These are phyloP conservation scores for Dactylonectria estremocensis DNA, from an alignment of 2,329 filamentous ascomycete species.

Conservation along the genomic window DNA sequence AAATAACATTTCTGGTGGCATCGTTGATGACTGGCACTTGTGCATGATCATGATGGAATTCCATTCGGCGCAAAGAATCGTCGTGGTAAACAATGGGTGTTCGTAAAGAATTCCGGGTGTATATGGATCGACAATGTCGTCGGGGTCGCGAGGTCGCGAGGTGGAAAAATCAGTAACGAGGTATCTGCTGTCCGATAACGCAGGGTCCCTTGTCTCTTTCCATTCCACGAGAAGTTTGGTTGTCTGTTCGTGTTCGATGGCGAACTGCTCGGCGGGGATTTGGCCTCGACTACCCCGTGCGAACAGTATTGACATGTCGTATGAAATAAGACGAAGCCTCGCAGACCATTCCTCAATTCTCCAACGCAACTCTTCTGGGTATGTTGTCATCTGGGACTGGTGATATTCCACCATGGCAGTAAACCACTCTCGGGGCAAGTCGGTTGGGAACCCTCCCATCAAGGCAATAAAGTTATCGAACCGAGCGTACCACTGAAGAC, in stretches of 20 bases:
- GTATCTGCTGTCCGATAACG: conserved; percentile 73
- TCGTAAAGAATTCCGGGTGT: conserved; percentile 78
- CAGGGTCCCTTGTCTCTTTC: conserved; percentile 72
- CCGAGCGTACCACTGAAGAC: conserved; percentile 90
- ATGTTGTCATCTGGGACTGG: conserved; percentile 67
- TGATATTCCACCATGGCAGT: conserved; percentile 75
- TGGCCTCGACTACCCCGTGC: conserved; percentile 76
- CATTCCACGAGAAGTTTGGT: conserved; percentile 63
- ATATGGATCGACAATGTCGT: conserved; percentile 83
- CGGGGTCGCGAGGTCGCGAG: conserved; percentile 64
- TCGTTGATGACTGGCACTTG: conserved; percentile 77
- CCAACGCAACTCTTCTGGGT: conserved; percentile 75
- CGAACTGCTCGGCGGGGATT: conserved; percentile 76
- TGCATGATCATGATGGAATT: conserved; percentile 87
- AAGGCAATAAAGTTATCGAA: conserved; percentile 90
- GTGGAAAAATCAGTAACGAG: conserved; percentile 76
- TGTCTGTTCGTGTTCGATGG: conserved; percentile 71
- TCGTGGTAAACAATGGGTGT: conserved; percentile 81
- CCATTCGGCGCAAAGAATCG: conserved; percentile 83
- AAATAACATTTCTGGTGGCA: conserved; percentile 65
- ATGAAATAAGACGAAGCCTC: conserved; percentile 79
- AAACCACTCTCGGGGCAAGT: conserved; percentile 86
- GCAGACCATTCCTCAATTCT: conserved; percentile 78
- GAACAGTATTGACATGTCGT: conserved; percentile 86
- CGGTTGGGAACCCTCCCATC: conserved; percentile 83